Evolutionary conservation across 306 rosid species (phyloP).

Genomic region (Comarum palustre): DNA sequence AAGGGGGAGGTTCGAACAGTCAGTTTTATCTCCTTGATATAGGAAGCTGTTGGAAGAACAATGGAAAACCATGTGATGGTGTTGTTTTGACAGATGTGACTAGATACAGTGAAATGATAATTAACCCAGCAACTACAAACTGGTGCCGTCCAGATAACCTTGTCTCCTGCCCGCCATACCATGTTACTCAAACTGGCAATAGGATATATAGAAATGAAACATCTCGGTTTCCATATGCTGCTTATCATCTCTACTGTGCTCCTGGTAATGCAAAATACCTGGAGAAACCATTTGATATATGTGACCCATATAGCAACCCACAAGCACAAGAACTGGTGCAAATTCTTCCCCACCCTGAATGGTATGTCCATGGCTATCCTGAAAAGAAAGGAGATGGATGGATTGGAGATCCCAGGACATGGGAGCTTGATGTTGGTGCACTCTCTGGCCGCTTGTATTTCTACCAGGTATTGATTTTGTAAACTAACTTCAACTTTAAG

Average conservation of each 20-base stretch:
- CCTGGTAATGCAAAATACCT: constrained; percentile 44
- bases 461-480: constrained; percentile 42
- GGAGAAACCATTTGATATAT: constrained; percentile 48
- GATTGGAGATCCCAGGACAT: constrained; percentile 49
- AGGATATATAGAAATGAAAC: constrained; percentile 45
- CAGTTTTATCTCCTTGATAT: constrained; percentile 51
- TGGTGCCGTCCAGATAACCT: constrained; percentile 43
- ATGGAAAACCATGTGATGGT: constrained; percentile 48
- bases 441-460: constrained; percentile 46
- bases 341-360: constrained; percentile 59
- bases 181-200: constrained; percentile 37
- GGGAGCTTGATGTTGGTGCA: constrained; percentile 60
- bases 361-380: constrained; percentile 59
- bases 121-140: constrained; percentile 41
- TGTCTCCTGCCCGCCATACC: constrained; percentile 50
- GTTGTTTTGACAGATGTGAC: constrained; percentile 45
- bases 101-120: constrained; percentile 54
- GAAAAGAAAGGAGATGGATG: constrained; percentile 52
- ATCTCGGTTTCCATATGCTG: constrained; percentile 48
- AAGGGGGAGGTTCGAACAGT: constrained; percentile 48
- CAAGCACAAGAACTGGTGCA: constrained; percentile 56
- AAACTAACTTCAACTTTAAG: not conserved
- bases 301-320: constrained; percentile 62
- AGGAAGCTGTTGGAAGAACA: constrained; percentile 61
- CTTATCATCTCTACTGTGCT: constrained; percentile 52